Percentiles rank a stretch among this genome's conserved stretches.
Evolutionary conservation across 2,329 filamentous ascomycete species (phyloP).

Genomic region (Dendryphion nanum): DNA sequence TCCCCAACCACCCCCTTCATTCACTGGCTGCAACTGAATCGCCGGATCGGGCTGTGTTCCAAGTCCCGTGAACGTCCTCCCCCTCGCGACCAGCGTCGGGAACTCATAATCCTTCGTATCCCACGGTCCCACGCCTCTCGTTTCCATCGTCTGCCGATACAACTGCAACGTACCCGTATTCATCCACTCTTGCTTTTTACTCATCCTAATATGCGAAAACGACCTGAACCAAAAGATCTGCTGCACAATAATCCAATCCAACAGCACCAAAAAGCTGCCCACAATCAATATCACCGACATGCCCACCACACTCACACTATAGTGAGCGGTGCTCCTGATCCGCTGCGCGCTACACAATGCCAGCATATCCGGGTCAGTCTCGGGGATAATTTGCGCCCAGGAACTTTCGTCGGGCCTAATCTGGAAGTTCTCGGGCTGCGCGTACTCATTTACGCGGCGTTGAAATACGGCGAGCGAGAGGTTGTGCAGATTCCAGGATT

Average conservation of each 20-base stretch:
- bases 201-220: constrained; percentile 3
- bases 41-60: not conserved
- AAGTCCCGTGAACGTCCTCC: constrained; percentile 1
- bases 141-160: constrained; percentile 14
- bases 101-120: constrained; percentile 11
- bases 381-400: constrained; percentile 6
- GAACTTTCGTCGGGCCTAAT: constrained; percentile 10
- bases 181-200: constrained; percentile 17
- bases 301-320: constrained; percentile 18
- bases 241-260: constrained; percentile 18
- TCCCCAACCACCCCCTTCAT: not conserved
- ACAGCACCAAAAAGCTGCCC: constrained; percentile 16
- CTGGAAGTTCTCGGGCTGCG: constrained; percentile 13
- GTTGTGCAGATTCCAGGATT: constrained; percentile 21
- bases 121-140: constrained; percentile 15
- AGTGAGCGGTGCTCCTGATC: constrained; percentile 13
- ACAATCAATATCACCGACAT: constrained; percentile 18
- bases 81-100: constrained; percentile 9
- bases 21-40: not conserved
- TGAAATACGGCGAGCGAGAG: constrained; percentile 20
- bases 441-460: constrained; percentile 15
- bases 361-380: constrained; percentile 10
- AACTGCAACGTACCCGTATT: constrained; percentile 15
- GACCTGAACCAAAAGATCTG: constrained; percentile 14
- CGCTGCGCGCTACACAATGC: constrained; percentile 16